Percentiles rank a stretch among this genome's conserved stretches.
Conservation (phyloP, 345 rosid species). For the Melaleuca alternifolia region DNA sequence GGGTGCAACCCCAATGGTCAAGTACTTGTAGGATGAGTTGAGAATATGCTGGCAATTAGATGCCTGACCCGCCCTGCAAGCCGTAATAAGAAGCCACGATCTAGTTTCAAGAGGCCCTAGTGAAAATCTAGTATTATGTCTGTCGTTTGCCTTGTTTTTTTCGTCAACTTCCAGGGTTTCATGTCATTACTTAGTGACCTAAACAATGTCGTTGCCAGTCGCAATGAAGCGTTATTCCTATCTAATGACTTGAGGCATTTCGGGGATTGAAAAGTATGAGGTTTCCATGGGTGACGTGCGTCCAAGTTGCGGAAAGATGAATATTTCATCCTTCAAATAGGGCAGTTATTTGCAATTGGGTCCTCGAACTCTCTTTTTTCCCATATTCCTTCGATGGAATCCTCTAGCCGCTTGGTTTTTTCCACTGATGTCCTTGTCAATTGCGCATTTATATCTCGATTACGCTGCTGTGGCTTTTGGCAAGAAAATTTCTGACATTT, state of each 20-base stretch:
- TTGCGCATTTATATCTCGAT: not conserved
- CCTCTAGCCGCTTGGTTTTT: not conserved
- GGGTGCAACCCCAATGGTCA: not conserved
- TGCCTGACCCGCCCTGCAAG: no score
- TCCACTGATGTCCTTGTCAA: not conserved
- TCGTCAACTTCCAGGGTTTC: not conserved
- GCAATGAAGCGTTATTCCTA: no score
- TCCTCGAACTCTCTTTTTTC: not conserved
- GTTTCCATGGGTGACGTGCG: not conserved
- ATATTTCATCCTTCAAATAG: not conserved
- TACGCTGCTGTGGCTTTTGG: not conserved
- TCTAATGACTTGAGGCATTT: no score
- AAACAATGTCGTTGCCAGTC: no score
- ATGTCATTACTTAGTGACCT: not conserved
- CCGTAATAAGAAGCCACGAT: no score
- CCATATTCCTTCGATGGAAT: not conserved
- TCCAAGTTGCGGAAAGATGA: not conserved
- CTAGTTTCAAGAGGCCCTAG: no score
- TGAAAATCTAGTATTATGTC: not conserved
- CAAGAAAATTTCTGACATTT: not conserved
- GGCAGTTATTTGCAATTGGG: not conserved
- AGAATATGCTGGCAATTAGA: not conserved
- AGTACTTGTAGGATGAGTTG: not conserved
- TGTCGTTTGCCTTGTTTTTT: not conserved
- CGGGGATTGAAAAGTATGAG: no score